phyloP scores from a whole-genome alignment of 805 yeast species.

The Candida montana region DNA sequence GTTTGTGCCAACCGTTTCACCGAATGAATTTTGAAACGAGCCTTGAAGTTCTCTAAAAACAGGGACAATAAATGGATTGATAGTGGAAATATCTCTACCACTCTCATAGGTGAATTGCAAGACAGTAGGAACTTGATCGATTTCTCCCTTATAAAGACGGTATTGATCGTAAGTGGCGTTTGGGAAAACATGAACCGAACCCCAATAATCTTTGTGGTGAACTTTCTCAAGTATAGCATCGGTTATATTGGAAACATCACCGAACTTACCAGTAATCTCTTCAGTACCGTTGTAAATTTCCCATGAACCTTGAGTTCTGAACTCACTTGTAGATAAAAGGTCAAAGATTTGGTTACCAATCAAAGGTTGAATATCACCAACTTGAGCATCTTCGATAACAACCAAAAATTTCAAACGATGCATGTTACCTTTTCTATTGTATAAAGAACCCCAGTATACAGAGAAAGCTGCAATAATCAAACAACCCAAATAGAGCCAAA shows the following conservation, averaged over 20 bases:
- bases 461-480: constrained; percentile 32
- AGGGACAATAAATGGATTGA: constrained; percentile 41
- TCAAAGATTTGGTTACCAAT: constrained; percentile 30
- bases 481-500: constrained; percentile 27
- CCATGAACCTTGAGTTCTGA: constrained; percentile 48
- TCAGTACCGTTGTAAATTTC: constrained; percentile 23
- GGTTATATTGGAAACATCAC: constrained; percentile 18
- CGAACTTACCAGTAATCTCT: constrained; percentile 21
- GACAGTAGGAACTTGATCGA: constrained; percentile 25
- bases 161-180: constrained; percentile 37
- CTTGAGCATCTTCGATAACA: constrained; percentile 30
- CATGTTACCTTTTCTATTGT: constrained; percentile 22
- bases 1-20: constrained; percentile 20
- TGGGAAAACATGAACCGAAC: constrained; percentile 46
- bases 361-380: constrained; percentile 9
- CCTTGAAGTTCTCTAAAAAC: constrained; percentile 33
- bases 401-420: constrained; percentile 27
- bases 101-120: constrained; percentile 50
- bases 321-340: constrained; percentile 40
- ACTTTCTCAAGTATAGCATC: constrained; percentile 40
- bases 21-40: constrained; percentile 19
- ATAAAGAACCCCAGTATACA: constrained; percentile 35
- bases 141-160: constrained; percentile 24
- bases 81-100: constrained; percentile 54
- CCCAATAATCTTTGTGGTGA: constrained; percentile 59